Base-by-base conservation (phyloP, 805 yeast genomes). In the Clavispora santaluciae region DNA sequence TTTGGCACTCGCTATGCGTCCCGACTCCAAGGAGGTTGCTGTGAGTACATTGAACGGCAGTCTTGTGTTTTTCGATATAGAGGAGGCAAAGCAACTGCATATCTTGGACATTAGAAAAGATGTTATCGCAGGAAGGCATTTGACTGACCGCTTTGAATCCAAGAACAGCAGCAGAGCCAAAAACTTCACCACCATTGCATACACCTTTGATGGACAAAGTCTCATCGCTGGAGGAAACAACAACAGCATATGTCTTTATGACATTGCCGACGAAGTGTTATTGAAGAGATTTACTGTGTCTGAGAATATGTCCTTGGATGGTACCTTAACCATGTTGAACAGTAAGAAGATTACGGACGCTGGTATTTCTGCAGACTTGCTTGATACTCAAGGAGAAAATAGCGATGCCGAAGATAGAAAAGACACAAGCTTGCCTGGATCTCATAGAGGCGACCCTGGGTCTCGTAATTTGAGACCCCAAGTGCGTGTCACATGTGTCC, bases 211-310 rank as follows among this genome's bases (percentile, higher is more conserved):
- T 66, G 99, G 99, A 1, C 68, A 78, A 41, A 79, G 86, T 21
- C 69, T 93, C 29, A 79, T 90, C 36, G 98, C 96, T 9, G 99
- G 90, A 22, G 99, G 99, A 48, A 86, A 86, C 63, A 86, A 90
- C 57, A 87, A 88, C 56, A 83, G 89, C 36, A 83, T 93, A 30
- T 91, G 98, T 62, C 70, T 93, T 43, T 93, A 93, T 63, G 98
- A 93, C 61, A 75, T 91, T 25, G 78, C 83, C 18, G 89, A 89
- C 57, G 95, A 86, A 59, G 98, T 93, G 3, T 65, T 93, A 38
- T 68, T 93, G 49, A 84, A 77, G 55, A 75, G 90, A 58, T 90
- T 88, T 60, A 78, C 81, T 1, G 89, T 93, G 13, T 90, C 97
- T 9, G 76, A 78, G 54, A 93, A 93, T 61, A 87, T 93, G 95